Evolutionary conservation across 495 filamentous ascomycete genomes (phyloP).

Genomic region (Neurospora tetrasperma): DNA sequence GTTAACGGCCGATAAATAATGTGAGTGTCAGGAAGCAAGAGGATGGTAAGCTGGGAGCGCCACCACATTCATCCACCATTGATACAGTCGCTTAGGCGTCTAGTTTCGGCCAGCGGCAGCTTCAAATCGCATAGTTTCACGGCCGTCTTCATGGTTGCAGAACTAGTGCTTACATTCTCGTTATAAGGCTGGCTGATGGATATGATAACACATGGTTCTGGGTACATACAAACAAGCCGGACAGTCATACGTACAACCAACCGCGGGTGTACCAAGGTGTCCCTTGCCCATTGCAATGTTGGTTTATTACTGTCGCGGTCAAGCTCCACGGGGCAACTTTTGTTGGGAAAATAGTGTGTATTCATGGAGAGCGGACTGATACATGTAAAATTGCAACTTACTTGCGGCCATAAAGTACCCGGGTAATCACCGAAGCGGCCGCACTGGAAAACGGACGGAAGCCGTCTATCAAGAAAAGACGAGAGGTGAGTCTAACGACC

Average conservation of each 20-base stretch:
- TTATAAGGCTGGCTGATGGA: neutral
- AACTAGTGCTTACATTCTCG: neutral
- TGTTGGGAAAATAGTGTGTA: neutral
- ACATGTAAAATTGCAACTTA: neutral
- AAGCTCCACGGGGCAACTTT: neutral
- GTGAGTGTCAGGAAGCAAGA: neutral
- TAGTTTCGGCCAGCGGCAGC: neutral
- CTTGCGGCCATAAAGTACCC: neutral
- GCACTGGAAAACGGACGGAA: neutral
- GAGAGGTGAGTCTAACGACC: neutral
- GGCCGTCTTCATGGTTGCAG: neutral
- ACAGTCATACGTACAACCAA: neutral
- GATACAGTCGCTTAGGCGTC: neutral
- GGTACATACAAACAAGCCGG: neutral
- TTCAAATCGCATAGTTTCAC: neutral
- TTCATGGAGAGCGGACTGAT: neutral
- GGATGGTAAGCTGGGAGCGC: neutral
- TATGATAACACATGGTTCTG: neutral
- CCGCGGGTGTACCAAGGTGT: neutral
- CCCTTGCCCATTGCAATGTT: neutral
- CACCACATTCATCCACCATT: neutral
- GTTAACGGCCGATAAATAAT: neutral
- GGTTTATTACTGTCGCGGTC: neutral
- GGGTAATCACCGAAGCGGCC: neutral
- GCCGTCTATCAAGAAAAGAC: neutral